Conservation (phyloP, 2,329 filamentous ascomycete genomes). For the Phialophora chinensis region DNA sequence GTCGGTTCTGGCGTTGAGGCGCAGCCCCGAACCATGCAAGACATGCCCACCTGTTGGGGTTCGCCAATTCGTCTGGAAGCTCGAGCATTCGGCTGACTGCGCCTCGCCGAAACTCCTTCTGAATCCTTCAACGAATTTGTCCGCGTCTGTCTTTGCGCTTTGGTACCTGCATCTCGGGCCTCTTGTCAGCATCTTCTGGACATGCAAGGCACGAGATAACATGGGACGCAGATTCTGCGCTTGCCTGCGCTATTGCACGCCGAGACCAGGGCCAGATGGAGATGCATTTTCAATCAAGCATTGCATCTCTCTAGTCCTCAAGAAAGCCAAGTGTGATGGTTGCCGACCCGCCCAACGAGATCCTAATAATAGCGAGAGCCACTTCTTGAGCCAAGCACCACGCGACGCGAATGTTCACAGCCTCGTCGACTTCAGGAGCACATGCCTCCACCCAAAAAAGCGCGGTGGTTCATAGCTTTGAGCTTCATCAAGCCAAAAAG, state of each 20-base stretch:
- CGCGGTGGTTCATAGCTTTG: not conserved
- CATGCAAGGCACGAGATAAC: constrained; percentile 9
- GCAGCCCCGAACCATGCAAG: constrained; percentile 13
- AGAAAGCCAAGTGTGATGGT: not conserved
- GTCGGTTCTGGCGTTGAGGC: constrained; percentile 10
- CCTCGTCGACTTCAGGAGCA: not conserved
- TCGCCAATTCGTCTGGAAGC: constrained; percentile 11
- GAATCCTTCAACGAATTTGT: not conserved
- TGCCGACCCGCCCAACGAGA: not conserved
- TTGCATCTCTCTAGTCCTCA: not conserved
- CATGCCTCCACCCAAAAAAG: not conserved
- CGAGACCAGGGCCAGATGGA: not conserved
- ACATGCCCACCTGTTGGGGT: constrained; percentile 2
- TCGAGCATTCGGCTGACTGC: constrained; percentile 12
- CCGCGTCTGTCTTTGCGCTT: not conserved
- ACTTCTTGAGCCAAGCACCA: not conserved
- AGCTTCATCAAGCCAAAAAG: not conserved
- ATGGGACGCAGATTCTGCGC: not conserved
- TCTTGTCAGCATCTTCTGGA: constrained; percentile 7
- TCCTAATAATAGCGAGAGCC: constrained; percentile 19
- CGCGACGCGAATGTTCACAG: not conserved
- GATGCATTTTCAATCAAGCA: not conserved
- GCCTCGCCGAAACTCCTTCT: constrained; percentile 20
- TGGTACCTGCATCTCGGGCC: constrained; percentile 14
- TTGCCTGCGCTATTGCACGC: no score